Evolutionary conservation across 345 rosid genomes (phyloP), one percentile per base, ranked within the genome.

Genomic region (Brassica cretica): DNA sequence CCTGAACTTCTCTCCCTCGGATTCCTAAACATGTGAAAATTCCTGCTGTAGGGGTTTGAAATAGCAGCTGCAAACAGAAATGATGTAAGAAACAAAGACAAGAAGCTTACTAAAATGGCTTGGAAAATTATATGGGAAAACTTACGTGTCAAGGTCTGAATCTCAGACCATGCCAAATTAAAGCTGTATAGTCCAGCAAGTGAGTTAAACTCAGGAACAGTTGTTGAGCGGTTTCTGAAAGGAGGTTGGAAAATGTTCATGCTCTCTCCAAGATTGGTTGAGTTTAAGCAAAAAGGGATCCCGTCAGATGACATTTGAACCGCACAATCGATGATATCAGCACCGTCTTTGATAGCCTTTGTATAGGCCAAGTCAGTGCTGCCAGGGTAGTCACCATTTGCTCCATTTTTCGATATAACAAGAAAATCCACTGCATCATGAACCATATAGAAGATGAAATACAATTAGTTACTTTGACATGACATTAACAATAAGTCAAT

Each of bases 321-420:
- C 61, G 96, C 84, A 70, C 98, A 95, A 77, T 91, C 98, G 6
- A 91, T 82, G 77, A 95, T 58, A 80, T 95, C 88, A 29, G 85
- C 87, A 69, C 92, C 97, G 74, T 86, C 94, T 58, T 70, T 33
- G 76, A 95, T 89, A 68, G 99, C 98, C 16, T 80, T 78, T 69
- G 33, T 25, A 78, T 95, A 95, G 59, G 98, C 98, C 86, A 80
- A 44, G 82, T 93, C 83, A 21, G 98, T 90, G 77, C 96, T 87
- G 46, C 92, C 88, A 41, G 98, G 96, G 81, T 76, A 90, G 82
- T 95, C 97, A 66, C 97, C 99, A 70, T 98, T 95, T 59, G 99
- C 98, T 68, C 98, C 97, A 85, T 87, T 78, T 72, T 81, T 84
- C 18, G 98, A 88, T 80, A 95, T 88, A 73, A 95, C 84, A 73